Base-by-base conservation (phyloP, 2,329 filamentous ascomycete species). In the Penicillium sp. region DNA sequence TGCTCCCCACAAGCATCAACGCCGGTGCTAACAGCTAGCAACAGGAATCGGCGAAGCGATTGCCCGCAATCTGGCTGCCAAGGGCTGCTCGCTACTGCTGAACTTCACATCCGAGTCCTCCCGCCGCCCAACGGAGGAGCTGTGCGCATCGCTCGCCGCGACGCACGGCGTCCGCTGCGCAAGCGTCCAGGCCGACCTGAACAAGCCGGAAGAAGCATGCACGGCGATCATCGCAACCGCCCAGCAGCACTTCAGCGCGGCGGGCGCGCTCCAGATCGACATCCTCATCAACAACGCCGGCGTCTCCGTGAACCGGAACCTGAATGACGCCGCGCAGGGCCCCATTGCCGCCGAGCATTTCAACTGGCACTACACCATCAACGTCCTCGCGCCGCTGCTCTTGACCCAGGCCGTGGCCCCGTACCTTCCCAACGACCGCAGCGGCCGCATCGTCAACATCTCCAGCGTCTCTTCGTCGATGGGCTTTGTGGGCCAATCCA, bases 241-340 rank as follows among this genome's bases (percentile, higher is more conserved):
- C 4, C 75, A 78, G 52, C 72, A 79, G 49, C 71, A 80, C 57
- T 82, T 86, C 65, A 60, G 74, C 13, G 40, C 50, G 1, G 54
- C 51, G 4, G 59, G 67, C 43, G 70, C 72, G 39, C 79, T 88
- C 60, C 79, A 83, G 56, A 76, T 94, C 57, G 87, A 94, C 67
- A 87, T 94, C 46, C 72, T 94, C 37, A 72, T 94, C 72, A 94
- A 94, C 76, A 94, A 94, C 64, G 88, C 89, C 19, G 89, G 87
- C 16, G 72, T 81, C 1, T 69, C 74, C 7, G 63, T 60, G 15
- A 65, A 72, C 50, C 60, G 64, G 21, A 56, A 79, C 20, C 69
- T 78, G 26, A 91, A 93, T 67, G 78, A 83, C 53, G 62, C 70
- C 17, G 68, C 86, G 16, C 75, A 79, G 35, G 77, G 85, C 18